Evolutionary conservation across 2,329 filamentous ascomycete genomes (phyloP), one percentile per base, ranked within the genome.

Genomic region (Pseudogymnoascus sp.): DNA sequence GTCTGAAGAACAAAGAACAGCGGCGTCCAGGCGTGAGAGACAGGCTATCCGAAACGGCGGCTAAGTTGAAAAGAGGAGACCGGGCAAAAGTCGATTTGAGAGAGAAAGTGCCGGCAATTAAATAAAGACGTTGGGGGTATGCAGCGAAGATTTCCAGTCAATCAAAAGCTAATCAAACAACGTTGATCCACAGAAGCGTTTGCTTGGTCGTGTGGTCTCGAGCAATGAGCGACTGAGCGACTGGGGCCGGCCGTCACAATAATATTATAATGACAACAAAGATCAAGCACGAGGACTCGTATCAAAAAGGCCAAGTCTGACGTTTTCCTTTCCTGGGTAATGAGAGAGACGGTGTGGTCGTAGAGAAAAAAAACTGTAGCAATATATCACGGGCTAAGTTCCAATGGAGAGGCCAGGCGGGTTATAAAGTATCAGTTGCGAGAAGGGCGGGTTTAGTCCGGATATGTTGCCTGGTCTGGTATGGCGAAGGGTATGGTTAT

Each of bases 171-270:
- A 50, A 50, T 50, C 43, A 50, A 50, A 50, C 43, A 50, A 50
- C 43, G 43, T 50, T 50, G 43, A 50, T 50, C 41, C 41, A 50
- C 41, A 47, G 22, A 47, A n/a, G 41, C 41, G 41, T 50, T 50
- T 50, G 43, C 43, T 50, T 50, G 22, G 43, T 50, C 43, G 28
- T 50, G 43, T 28, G 43, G 43, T 50, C 43, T 50, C 43, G 43
- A 25, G 8, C 43, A 50, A 50, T 28, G 43, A 50, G 43, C 43
- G 22, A 50, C 43, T 50, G 43, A n/a, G n/a, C n/a, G n/a, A n/a
- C n/a, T n/a, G n/a, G 43, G 43, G 22, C 43, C 43, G 25, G 43
- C 43, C 43, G 43, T 50, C 43, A 50, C 43, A 50, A 50, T 50
- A 41, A 9, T 28, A 30, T 47, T 47, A 50, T 50, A 30, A 50